Evolutionary conservation across 164 flowering plant species (phyloP).

Genomic region (Santalum album): DNA sequence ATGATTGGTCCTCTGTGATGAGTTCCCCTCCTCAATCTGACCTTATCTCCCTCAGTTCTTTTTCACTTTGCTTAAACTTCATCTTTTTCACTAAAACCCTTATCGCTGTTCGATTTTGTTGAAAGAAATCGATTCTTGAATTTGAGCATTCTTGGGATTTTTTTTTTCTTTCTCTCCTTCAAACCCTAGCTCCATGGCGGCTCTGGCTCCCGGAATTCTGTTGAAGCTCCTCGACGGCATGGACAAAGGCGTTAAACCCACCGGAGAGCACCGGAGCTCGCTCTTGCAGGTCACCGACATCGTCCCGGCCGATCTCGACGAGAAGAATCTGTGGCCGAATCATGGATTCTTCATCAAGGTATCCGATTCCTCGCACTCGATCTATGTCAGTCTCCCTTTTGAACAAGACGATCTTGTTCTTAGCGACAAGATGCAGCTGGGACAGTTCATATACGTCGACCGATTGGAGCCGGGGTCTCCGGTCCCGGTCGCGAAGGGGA

Average conservation of each 20-base stretch:
- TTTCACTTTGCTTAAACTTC: too few relatives aligned
- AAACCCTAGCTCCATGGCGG: too few relatives aligned
- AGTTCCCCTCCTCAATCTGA: too few relatives aligned
- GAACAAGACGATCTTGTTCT: constrained; percentile 89
- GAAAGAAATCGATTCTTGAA: too few relatives aligned
- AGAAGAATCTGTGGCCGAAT: constrained; percentile 74
- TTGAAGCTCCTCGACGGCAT: constrained; percentile 74
- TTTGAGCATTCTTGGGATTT: too few relatives aligned
- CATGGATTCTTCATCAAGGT: constrained; percentile 85
- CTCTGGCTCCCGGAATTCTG: constrained; percentile 76
- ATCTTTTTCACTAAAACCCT: too few relatives aligned
- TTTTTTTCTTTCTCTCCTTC: too few relatives aligned
- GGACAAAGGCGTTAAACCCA: constrained; percentile 65
- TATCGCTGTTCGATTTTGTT: too few relatives aligned
- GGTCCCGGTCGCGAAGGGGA: constrained; percentile 66
- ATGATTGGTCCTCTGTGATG: too few relatives aligned
- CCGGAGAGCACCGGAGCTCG: constrained; percentile 77
- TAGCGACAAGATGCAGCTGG: constrained; percentile 87
- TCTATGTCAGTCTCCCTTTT: constrained; percentile 68
- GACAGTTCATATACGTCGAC: constrained; percentile 87
- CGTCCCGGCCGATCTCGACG: constrained; percentile 89
- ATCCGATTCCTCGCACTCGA: constrained; percentile 89
- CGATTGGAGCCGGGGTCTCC: constrained; percentile 86
- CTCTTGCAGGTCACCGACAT: constrained; percentile 90
- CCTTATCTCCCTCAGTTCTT: too few relatives aligned